A percentile compares a stretch with the other conserved stretches of the same genome.
Evolutionary conservation across 495 filamentous ascomycete species (phyloP).

Genomic region (Apodospora peruviana): DNA sequence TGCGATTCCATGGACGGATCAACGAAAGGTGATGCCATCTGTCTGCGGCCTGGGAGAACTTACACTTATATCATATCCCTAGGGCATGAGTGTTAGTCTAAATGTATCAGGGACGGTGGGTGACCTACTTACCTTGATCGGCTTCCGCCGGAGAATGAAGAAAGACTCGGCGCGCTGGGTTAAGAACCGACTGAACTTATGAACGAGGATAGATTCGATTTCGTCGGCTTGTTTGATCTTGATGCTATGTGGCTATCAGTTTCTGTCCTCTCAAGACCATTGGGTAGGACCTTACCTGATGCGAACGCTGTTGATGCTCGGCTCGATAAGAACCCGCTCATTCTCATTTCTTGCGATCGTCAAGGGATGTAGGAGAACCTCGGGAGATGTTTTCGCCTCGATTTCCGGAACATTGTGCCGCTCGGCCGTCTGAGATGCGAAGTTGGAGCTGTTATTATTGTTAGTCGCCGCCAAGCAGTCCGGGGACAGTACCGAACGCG

Average conservation of each 20-base stretch:
- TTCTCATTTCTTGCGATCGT: slow-evolving; percentile 90
- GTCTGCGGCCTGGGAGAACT: no score
- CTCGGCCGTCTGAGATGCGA: slow-evolving; percentile 92
- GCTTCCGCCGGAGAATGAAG: slow-evolving; percentile 92
- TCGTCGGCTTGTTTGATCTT: slow-evolving; percentile 99
- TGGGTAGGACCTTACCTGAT: slow-evolving; percentile 54
- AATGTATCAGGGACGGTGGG: background rate
- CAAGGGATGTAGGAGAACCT: slow-evolving; percentile 89
- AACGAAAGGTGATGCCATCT: no score
- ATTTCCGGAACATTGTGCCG: slow-evolving; percentile 97
- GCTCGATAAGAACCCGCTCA: slow-evolving; percentile 89
- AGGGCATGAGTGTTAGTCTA: background rate
- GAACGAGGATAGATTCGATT: slow-evolving; percentile 94
- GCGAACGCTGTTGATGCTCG: slow-evolving; percentile 89
- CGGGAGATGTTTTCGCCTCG: slow-evolving; percentile 85
- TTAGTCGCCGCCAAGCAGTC: background rate
- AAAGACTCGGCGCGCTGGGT: slow-evolving; percentile 84
- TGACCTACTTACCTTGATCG: slow-evolving; percentile 65
- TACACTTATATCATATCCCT: slow-evolving; percentile 99
- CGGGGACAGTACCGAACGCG: background rate
- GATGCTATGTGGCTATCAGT: slow-evolving; percentile 46
- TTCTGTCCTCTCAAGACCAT: background rate
- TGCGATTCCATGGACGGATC: no score
- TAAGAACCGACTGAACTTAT: slow-evolving; percentile 95
- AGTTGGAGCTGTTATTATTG: slow-evolving; percentile 52